Base-by-base conservation (phyloP, 352 stramenopile genomes). In the Aphanomyces cochlioides region DNA sequence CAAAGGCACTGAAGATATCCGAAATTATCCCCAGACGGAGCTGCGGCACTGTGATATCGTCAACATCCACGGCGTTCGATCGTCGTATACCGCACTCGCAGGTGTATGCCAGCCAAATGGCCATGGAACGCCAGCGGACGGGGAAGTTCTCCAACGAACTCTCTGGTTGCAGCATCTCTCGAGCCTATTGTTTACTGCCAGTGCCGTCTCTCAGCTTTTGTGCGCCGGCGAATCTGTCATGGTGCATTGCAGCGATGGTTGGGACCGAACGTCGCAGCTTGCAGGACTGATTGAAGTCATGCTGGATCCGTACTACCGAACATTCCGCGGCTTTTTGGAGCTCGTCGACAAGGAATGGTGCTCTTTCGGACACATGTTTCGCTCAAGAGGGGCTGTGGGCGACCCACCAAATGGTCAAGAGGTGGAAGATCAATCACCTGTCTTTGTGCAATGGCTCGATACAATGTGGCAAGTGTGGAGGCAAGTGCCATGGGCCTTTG, bases 291-390 rank as follows among this genome's bases (percentile, higher is more conserved):
- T 98, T 15, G 93, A 99, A 80, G 74, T 99, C 3, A 76, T 99
- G 5, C 68, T 99, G 48, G 97, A 99, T 79, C 96, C 96, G n/a
- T 97, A 98, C 74, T 99, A 98, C 75, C 86, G 98, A 56, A 99
- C 98, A 4, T 69, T 98, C 17, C 76, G 92, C 13, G 98, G 98
- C 4, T 98, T 99, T 73, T 79, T 96, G 41, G 84, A 92, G 56
- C 77, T 99, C 12, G 89, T 99, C 19, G 96, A 99, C 79, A 99
- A 99, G 76, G 97, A 99, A 69, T 99, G 98, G 92, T 96, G 97
- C 74, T 93, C 89, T 8, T 99, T 99, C 78, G 98, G 98, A 0
- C 97, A 99, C 84, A 96, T 98, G 64, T 99, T 99, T 74, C 95
- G 98, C 43, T 88, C 88, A n/a, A 86, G 98, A 7, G 98, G 92